phyloP scores from a whole-genome alignment of 192 early-diverging fungal genomes.

The Coemansia sp. region DNA sequence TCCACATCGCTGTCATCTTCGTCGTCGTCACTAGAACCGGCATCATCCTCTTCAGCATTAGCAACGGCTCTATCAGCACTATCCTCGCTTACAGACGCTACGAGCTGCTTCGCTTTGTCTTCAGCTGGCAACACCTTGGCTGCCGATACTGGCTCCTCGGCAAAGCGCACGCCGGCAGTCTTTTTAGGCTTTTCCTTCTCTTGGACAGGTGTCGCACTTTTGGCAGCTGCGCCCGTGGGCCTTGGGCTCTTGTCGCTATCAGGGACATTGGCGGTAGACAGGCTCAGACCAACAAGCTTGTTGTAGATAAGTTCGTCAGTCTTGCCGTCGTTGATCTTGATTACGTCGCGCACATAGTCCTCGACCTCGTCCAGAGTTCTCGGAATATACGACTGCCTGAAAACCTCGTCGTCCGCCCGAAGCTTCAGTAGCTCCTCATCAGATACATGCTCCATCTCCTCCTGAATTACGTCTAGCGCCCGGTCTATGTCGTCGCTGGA shows the following conservation, averaged over 20 bases:
- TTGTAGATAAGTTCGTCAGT: slow-evolving; percentile 59
- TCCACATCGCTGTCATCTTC: slow-evolving; percentile 45
- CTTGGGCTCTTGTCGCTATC: neutral
- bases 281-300: slow-evolving; percentile 61
- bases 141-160: slow-evolving; percentile 1
- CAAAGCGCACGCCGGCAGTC: slow-evolving; percentile 34
- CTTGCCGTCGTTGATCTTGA: slow-evolving; percentile 69
- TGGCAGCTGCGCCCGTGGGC: neutral
- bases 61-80: slow-evolving; percentile 22
- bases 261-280: slow-evolving; percentile 41
- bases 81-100: neutral
- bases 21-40: slow-evolving; percentile 10
- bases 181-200: slow-evolving; percentile 50
- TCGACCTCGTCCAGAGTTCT: slow-evolving; percentile 87
- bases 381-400: slow-evolving; percentile 88
- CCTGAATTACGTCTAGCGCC: slow-evolving; percentile 65
- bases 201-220: neutral
- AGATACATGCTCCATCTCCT: slow-evolving; percentile 35
- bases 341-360: slow-evolving; percentile 81
- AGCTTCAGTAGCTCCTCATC: slow-evolving; percentile 56
- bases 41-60: slow-evolving; percentile 7
- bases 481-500: slow-evolving; percentile 65
- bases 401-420: slow-evolving; percentile 83
- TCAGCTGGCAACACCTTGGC: neutral
- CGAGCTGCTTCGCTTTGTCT: neutral